A percentile compares a stretch with the other conserved stretches of the same genome.
phyloP scores from a whole-genome alignment of 1,284 basidiomycete species.

The Rhodofomes roseus region DNA sequence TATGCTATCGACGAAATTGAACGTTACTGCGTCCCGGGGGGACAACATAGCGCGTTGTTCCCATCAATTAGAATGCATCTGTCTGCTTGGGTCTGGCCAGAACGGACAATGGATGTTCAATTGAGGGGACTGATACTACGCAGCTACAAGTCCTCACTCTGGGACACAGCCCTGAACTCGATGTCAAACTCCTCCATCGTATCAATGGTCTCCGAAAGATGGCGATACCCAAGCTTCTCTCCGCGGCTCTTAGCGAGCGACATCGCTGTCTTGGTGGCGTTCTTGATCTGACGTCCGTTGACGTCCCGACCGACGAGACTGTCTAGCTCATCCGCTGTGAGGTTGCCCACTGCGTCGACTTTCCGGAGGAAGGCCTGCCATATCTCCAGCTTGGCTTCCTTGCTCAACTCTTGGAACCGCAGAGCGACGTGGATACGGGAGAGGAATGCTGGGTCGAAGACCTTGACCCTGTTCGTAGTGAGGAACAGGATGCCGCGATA shows the following conservation, averaged over 20 bases:
- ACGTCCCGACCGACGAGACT: conserved; percentile 44
- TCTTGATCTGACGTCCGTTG: conserved; percentile 65
- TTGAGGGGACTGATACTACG: too few species aligned
- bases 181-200: conserved; percentile 56
- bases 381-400: conserved; percentile 45
- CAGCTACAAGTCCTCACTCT: background rate
- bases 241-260: conserved; percentile 48
- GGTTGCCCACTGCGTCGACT: conserved; percentile 10
- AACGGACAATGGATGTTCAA: too few species aligned
- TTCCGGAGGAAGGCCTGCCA: conserved; percentile 55
- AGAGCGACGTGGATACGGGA: conserved; percentile 64
- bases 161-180: conserved; percentile 35
- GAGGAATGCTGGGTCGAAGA: conserved; percentile 65
- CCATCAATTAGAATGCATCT: too few species aligned
- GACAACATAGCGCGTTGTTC: too few species aligned
- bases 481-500: conserved; percentile 65
- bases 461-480: conserved; percentile 63
- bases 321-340: conserved; percentile 35
- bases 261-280: conserved; percentile 55
- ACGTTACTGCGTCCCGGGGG: too few species aligned
- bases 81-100: too few species aligned
- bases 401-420: conserved; percentile 51
- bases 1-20: too few species aligned
- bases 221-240: conserved; percentile 39
- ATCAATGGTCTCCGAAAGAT: conserved; percentile 54